A percentile compares a stretch with the other conserved stretches of the same genome.
Evolutionary conservation across 768 basidiomycete genomes (phyloP).

Genomic region (Lactarius hengduanensis): DNA sequence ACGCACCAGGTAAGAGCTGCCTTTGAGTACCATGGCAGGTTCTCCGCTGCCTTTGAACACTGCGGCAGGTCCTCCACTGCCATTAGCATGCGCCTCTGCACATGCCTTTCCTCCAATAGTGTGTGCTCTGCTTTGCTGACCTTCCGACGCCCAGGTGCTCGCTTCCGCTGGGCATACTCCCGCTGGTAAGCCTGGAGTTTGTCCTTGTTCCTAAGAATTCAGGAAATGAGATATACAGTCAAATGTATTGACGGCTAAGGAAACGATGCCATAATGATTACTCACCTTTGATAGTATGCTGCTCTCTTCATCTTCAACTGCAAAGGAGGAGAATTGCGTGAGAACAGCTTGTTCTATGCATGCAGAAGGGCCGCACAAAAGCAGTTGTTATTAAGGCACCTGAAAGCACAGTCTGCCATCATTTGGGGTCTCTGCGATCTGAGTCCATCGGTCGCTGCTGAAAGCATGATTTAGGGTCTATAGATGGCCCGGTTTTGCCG

Average conservation of each 20-base stretch:
- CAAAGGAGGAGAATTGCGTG: not conserved
- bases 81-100: not conserved
- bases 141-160: not conserved
- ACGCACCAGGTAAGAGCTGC: not conserved
- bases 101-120: not conserved
- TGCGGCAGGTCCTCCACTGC: not conserved
- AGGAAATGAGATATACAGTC: not conserved
- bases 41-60: not conserved
- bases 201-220: not conserved
- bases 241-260: no score
- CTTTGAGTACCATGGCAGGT: not conserved
- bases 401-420: not conserved
- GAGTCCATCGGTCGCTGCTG: not conserved
- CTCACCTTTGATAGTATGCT: not conserved
- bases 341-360: fast-evolving
- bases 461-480: not conserved
- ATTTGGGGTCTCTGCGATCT: not conserved
- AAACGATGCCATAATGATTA: not conserved
- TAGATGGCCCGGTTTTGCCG: not conserved
- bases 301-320: not conserved
- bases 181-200: not conserved
- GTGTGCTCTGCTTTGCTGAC: not conserved
- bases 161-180: not conserved
- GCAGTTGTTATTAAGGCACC: not conserved
- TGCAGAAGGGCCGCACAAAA: no score